Percentiles rank a stretch among this genome's conserved stretches.
phyloP scores from a whole-genome alignment of 2,329 filamentous ascomycete genomes.

The Bipolaris oryzae region DNA sequence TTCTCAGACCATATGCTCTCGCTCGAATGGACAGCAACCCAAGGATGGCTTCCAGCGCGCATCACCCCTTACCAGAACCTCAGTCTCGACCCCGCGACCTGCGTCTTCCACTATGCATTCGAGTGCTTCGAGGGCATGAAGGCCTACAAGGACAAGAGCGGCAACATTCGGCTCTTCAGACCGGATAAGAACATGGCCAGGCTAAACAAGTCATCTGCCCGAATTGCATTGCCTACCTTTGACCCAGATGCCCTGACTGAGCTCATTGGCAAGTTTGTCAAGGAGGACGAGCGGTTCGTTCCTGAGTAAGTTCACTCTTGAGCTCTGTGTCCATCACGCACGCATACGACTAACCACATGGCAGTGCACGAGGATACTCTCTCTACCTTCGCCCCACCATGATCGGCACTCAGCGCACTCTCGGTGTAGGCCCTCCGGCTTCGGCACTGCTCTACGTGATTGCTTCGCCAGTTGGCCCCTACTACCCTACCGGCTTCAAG shows the following conservation, averaged over 20 bases:
- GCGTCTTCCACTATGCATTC: constrained; percentile 98
- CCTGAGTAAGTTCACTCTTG: constrained; percentile 63
- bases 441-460: constrained; percentile 94
- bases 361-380: constrained; percentile 76
- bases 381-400: constrained; percentile 95
- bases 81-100: constrained; percentile 91
- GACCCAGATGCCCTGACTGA: constrained; percentile 75
- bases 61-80: constrained; percentile 97
- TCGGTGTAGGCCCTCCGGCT: constrained; percentile 90
- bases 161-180: constrained; percentile 84
- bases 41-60: constrained; percentile 81
- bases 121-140: constrained; percentile 99
- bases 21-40: constrained; percentile 84
- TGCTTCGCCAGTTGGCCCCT: constrained; percentile 93
- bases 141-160: constrained; percentile 87
- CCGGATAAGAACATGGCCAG: constrained; percentile 96
- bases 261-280: constrained; percentile 78
- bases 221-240: constrained; percentile 92
- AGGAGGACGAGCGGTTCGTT: constrained; percentile 87
- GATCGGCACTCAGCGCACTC: constrained; percentile 94
- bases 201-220: constrained; percentile 86
- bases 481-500: constrained; percentile 99
- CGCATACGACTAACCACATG: constrained; percentile 14
- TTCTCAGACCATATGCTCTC: constrained; percentile 90
- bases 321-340: not conserved